phyloP scores from a whole-genome alignment of 495 filamentous ascomycete species.

The Astrothelium macrocarpum region DNA sequence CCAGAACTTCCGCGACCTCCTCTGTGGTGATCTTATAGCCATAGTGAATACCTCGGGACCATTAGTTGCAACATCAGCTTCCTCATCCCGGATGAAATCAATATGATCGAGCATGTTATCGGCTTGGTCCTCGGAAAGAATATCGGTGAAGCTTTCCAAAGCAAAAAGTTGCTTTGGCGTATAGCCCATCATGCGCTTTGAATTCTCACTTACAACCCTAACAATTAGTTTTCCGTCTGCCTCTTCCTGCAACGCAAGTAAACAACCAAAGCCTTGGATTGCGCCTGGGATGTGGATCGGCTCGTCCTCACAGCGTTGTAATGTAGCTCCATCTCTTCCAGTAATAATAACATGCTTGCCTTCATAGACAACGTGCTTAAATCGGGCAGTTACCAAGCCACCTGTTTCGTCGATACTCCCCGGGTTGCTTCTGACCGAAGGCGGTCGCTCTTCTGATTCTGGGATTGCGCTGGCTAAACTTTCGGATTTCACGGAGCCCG shows the following conservation, averaged over 20 bases:
- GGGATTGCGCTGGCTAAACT: not conserved
- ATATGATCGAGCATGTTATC: slow-evolving; percentile 78
- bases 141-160: slow-evolving; percentile 65
- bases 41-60: slow-evolving; percentile 84
- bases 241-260: slow-evolving; percentile 69
- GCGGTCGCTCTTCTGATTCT: not conserved
- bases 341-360: slow-evolving; percentile 81
- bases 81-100: slow-evolving; percentile 76
- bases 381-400: slow-evolving; percentile 55
- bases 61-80: slow-evolving; percentile 57
- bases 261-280: slow-evolving; percentile 73
- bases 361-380: slow-evolving; percentile 69
- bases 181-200: slow-evolving; percentile 64
- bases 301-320: slow-evolving; percentile 84
- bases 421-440: slow-evolving; percentile 13
- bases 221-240: slow-evolving; percentile 58
- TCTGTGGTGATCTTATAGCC: slow-evolving; percentile 48
- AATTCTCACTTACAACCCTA: slow-evolving; percentile 81
- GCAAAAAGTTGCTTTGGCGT: slow-evolving; percentile 68
- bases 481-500: not conserved
- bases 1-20: slow-evolving; percentile 61
- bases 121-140: slow-evolving; percentile 70
- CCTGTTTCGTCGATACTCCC: slow-evolving; percentile 27
- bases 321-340: slow-evolving; percentile 55
- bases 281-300: slow-evolving; percentile 88